Conservation (phyloP, 73 alveolate genomes). For the Paramecium caudatum region DNA sequence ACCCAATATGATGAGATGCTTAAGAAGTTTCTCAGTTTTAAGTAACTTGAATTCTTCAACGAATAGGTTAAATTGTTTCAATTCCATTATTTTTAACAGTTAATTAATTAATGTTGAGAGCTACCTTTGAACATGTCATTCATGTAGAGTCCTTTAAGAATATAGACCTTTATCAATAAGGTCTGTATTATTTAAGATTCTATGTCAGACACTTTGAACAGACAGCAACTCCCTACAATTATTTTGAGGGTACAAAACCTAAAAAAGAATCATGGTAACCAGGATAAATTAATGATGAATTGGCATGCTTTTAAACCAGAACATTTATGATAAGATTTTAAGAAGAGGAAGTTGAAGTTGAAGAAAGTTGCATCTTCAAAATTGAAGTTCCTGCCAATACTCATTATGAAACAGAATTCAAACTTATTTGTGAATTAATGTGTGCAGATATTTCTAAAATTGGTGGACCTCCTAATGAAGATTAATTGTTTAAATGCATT, state of each 20-base stretch:
- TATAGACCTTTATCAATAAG: slow-evolving; percentile 78
- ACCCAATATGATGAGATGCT: background rate
- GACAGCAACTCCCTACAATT: slow-evolving; percentile 40
- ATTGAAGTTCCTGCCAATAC: slow-evolving; percentile 35
- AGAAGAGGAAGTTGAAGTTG: slow-evolving; percentile 90
- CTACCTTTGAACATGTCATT: slow-evolving; percentile 61
- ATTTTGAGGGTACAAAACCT: slow-evolving; percentile 8
- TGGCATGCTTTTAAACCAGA: slow-evolving; percentile 81
- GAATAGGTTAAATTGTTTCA: background rate
- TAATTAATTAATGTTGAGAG: slow-evolving; percentile 10
- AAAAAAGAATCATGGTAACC: slow-evolving; percentile 73
- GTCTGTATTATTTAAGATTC: slow-evolving; percentile 72
- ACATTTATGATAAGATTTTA: slow-evolving; percentile 92
- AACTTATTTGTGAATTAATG: slow-evolving; percentile 27
- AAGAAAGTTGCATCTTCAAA: slow-evolving; percentile 42
- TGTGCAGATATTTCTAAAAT: slow-evolving; percentile 44
- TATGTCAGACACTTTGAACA: background rate
- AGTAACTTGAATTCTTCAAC: background rate
- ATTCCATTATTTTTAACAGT: slow-evolving; percentile 5
- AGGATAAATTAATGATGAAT: slow-evolving; percentile 80
- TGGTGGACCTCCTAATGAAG: slow-evolving; percentile 60
- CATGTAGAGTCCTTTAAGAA: slow-evolving; percentile 75
- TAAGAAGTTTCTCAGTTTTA: background rate
- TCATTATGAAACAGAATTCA: slow-evolving; percentile 51
- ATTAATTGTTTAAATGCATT: background rate